Evolutionary conservation across 768 basidiomycete genomes (phyloP), one percentile per base, ranked within the genome.

Genomic region (Lyophyllum semitale): DNA sequence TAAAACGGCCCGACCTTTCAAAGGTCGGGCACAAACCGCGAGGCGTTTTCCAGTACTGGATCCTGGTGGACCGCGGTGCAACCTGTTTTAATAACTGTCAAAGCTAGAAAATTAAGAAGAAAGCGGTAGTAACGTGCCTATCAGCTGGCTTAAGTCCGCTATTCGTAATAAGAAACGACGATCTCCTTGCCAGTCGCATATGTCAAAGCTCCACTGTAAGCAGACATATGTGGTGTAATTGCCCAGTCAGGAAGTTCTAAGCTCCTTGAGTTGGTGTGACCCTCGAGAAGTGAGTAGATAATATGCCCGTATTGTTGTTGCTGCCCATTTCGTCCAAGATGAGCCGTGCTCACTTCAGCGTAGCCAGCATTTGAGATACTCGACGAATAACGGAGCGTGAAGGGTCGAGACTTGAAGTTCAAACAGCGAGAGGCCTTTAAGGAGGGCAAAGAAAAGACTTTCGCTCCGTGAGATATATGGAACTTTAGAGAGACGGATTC

Each of bases 121-220:
- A n/a, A n/a, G n/a, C n/a, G n/a, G n/a, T n/a, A n/a, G n/a, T n/a
- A n/a, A n/a, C n/a, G n/a, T n/a, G n/a, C n/a, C n/a, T n/a, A n/a
- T n/a, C n/a, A n/a, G n/a, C n/a, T n/a, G n/a, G n/a, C n/a, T n/a
- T n/a, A n/a, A 30, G 29, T 40, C 38, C 15, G 13, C 15, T 40
- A 52, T 18, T 41, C 26, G 29, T 43, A 52, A 20, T 52, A 30
- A 27, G 29, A 27, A 3, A 52, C 51, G 18, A 52, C 51, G 30
- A 52, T 44, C 29, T 52, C 51, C 8, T 30, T 32, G 7, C 20
- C 18, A 5, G 51, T 52, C 37, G 41, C 30, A 43, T 52, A 52
- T 9, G 51, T 42, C 29, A 52, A 8, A 11, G 41, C 42, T 37
- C 51, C 51, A 27, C 51, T 43, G 43, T 42, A 52, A 8, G 38